A percentile compares a stretch with the other conserved stretches of the same genome.
phyloP scores from a whole-genome alignment of 305 asterid species.

The Rubia balearica region DNA sequence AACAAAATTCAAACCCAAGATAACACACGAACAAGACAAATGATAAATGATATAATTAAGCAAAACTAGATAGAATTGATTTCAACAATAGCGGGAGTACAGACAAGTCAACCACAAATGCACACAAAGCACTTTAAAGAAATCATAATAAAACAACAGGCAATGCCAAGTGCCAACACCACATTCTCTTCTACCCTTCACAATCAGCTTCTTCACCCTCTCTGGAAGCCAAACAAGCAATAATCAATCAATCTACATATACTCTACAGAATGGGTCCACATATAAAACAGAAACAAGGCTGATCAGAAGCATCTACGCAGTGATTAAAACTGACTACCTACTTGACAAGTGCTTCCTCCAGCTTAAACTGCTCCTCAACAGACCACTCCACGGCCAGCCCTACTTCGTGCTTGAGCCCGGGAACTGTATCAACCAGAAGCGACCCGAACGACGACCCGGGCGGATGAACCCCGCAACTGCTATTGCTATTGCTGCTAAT shows the following conservation, averaged over 20 bases:
- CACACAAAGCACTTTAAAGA: not conserved
- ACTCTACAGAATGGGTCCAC: not conserved
- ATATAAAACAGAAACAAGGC: constrained; percentile 2
- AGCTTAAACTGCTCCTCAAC: constrained; percentile 61
- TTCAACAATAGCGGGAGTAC: not conserved
- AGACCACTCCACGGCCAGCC: constrained; percentile 78
- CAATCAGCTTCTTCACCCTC: not conserved
- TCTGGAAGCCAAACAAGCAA: not conserved
- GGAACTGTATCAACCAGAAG: constrained; percentile 57
- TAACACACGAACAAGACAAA: too few species aligned
- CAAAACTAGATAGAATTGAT: not conserved
- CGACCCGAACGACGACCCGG: constrained; percentile 23
- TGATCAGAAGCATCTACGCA: not conserved
- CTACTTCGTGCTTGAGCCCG: constrained; percentile 70
- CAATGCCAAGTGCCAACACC: not conserved
- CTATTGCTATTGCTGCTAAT: constrained; percentile 6
- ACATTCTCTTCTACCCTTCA: not conserved
- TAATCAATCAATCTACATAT: not conserved
- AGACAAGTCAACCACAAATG: not conserved
- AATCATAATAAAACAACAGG: not conserved
- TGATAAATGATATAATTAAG: not conserved
- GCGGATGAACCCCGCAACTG: constrained; percentile 20
- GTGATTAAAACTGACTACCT: constrained; percentile 20
- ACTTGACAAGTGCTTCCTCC: constrained; percentile 84
- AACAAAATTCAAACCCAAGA: too few species aligned